Evolutionary conservation across 495 filamentous ascomycete species (phyloP).

Genomic region (Xylaria grammica): DNA sequence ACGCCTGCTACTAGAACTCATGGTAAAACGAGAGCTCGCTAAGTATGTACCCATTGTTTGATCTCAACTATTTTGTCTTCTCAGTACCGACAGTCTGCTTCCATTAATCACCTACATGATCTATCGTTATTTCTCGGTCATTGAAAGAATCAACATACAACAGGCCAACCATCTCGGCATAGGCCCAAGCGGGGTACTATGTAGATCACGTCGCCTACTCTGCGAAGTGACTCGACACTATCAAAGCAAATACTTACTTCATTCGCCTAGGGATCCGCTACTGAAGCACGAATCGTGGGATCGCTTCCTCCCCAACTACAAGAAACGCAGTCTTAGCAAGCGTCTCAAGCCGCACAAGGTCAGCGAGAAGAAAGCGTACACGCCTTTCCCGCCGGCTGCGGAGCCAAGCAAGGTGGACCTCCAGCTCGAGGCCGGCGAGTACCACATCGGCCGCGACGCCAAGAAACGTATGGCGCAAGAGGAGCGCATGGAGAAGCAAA

Average conservation of each 20-base stretch:
- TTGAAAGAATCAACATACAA: too few species aligned
- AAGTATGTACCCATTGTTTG: conserved; percentile 63
- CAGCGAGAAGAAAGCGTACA: conserved; percentile 94
- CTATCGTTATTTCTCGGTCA: too few species aligned
- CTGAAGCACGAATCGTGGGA: conserved; percentile 65
- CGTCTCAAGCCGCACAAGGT: conserved; percentile 82
- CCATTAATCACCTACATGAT: too few species aligned
- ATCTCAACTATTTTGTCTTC: neutral
- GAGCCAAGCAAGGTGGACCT: conserved; percentile 88
- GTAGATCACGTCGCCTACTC: neutral
- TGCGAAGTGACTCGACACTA: too few species aligned
- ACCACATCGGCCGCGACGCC: conserved; percentile 89
- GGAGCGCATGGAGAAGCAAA: conserved; percentile 78
- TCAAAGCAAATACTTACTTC: neutral
- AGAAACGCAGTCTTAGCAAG: conserved; percentile 90
- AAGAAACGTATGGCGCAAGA: conserved; percentile 84
- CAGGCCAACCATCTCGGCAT: neutral
- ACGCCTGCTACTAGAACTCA: conserved; percentile 66
- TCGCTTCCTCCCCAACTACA: conserved; percentile 96
- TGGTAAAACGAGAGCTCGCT: conserved; percentile 98
- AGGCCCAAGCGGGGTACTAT: neutral
- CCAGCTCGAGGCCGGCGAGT: conserved; percentile 98
- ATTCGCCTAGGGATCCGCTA: conserved; percentile 11
- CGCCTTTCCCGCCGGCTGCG: conserved; percentile 67
- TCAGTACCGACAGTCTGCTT: neutral